These are phyloP conservation scores for Capsicum chinense DNA, from an alignment of 257 asterid genomes.

Conservation along the genomic window DNA sequence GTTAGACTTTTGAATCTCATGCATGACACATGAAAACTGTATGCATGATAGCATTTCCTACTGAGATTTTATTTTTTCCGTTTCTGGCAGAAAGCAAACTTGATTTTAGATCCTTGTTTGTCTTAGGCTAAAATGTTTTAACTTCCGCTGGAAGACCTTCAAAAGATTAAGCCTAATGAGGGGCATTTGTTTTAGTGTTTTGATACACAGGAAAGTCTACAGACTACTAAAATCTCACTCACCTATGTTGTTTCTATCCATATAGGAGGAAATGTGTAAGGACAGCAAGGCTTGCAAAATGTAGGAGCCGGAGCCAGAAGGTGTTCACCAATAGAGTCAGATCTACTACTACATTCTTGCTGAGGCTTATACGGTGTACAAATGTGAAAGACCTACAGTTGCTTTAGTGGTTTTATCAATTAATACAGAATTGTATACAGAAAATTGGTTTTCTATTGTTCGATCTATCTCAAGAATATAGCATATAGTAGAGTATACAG, in stretches of 20 bases:
- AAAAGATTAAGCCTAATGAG: background rate
- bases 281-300: conserved; percentile 68
- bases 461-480: background rate
- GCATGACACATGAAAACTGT: background rate
- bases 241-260: conserved; percentile 14
- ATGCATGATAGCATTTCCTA: background rate
- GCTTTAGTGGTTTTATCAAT: background rate
- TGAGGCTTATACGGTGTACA: background rate
- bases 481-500: background rate
- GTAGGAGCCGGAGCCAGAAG: conserved; percentile 35
- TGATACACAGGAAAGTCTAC: background rate
- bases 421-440: background rate
- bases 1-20: conserved; percentile 10
- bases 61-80: background rate
- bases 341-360: conserved; percentile 16
- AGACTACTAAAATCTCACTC: background rate
- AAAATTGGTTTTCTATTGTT: background rate
- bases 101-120: background rate
- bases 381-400: conserved; percentile 6
- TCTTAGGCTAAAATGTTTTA: background rate
- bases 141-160: background rate
- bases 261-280: conserved; percentile 60
- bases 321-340: background rate
- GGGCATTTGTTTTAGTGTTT: background rate
- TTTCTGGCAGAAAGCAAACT: background rate